Base-by-base conservation (phyloP, 2,329 filamentous ascomycete species). In the Hypoxylon sp. region DNA sequence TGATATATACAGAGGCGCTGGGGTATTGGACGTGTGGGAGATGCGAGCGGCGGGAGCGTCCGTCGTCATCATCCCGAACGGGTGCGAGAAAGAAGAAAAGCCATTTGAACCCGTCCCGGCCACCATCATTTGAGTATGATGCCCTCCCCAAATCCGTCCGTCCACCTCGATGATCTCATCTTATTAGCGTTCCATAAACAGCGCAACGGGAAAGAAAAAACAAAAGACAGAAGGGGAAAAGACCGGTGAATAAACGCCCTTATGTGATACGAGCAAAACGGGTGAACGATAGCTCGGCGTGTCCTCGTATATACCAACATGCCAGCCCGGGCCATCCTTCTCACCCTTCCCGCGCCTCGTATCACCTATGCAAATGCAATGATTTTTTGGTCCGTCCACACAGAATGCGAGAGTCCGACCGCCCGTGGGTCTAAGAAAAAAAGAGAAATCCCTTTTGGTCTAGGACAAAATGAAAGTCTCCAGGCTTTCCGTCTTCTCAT, bases 301-400 rank as follows among this genome's bases (percentile, higher is more conserved):
- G 29, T 21, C 26, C 33, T 15, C 31, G 23, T 49, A n/a, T 46
- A 38, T 15, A 24, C 29, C 33, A 21, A n/a, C n/a, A n/a, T n/a
- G n/a, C n/a, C n/a, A n/a, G n/a, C n/a, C 47, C 43, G n/a, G 27
- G 8, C 26, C 37, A 38, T 41, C 17, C 45, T 45, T 43, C 23
- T 48, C 53, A 38, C 55, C 38, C 35, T 24, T 15, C 18, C 48
- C 41, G 27, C 45, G 41, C 48, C 33, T 55, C 55, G 61, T 17
- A 54, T 40, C 54, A 50, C 57, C 24, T 60, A 62, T 63, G 60
- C 60, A 63, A 58, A 63, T 63, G 61, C 58, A 55, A 61, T 58
- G 45, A 53, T 61, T 63, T 58, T 58, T 55, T 45, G 35, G 33
- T 42, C 55, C 31, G 24, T 56, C 57, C 50, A 56, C 41, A 50